Evolutionary conservation across 2,329 filamentous ascomycete genomes (phyloP).

Genomic region (Alternaria burnsii): DNA sequence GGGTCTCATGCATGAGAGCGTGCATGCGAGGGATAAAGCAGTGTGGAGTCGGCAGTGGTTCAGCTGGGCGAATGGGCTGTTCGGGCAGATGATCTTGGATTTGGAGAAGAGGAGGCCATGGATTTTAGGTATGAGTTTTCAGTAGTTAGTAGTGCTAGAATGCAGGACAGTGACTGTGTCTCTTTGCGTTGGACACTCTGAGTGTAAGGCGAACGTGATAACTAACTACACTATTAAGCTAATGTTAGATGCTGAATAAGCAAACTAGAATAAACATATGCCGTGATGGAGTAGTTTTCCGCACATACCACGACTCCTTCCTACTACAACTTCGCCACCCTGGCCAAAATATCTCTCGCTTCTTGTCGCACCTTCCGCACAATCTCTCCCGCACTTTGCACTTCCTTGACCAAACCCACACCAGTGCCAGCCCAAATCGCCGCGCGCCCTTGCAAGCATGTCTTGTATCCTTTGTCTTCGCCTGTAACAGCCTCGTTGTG

Average conservation of each 20-base stretch:
- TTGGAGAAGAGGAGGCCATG: constrained; percentile 54
- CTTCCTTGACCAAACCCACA: constrained; percentile 64
- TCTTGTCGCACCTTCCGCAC: constrained; percentile 55
- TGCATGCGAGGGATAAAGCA: constrained; percentile 50
- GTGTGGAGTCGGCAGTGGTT: constrained; percentile 61
- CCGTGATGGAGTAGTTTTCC: not conserved
- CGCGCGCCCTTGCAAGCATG: constrained; percentile 60
- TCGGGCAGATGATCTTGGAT: constrained; percentile 58
- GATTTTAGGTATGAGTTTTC: constrained; percentile 49
- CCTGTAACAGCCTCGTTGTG: constrained; percentile 58
- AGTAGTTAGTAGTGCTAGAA: constrained; percentile 8
- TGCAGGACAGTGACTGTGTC: constrained; percentile 10
- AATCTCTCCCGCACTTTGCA: constrained; percentile 62
- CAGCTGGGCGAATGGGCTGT: constrained; percentile 62
- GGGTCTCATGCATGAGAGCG: constrained; percentile 62
- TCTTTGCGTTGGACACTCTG: constrained; percentile 24
- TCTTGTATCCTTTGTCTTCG: constrained; percentile 62
- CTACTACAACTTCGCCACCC: constrained; percentile 11
- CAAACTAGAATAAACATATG: not conserved
- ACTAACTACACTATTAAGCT: constrained; percentile 39
- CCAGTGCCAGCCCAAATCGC: constrained; percentile 67
- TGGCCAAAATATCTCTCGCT: constrained; percentile 44
- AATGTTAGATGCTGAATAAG: not conserved
- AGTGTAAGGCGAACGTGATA: constrained; percentile 40
- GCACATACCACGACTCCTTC: not conserved